Evolutionary conservation across 2,329 filamentous ascomycete genomes (phyloP), one percentile per base, ranked within the genome.

Genomic region (Thelonectria olida): DNA sequence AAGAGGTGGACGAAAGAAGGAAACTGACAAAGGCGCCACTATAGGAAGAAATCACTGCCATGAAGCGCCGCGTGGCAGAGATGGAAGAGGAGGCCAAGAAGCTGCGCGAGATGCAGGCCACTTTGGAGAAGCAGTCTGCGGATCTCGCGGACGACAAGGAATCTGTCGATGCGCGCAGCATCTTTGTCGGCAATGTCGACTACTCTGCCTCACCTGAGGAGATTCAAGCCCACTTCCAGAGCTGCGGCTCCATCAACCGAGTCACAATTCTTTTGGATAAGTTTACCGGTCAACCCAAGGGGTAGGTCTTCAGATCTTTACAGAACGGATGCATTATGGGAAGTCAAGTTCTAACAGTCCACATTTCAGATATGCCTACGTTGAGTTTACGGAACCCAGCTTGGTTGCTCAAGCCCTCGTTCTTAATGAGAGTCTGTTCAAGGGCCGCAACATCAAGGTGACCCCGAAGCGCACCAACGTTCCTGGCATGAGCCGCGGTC

Each of bases 281-380:
- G 83, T 98, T 97, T 75, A 97, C 94, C 10, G 96, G 96, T 66
- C 94, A 98, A 83, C 96, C 96, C n/a, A 99, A 99, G 84, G 96
- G 96, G 94, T 97, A 83, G 79, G 90, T 73, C 31, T 47, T 38
- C 5, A 39, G 7, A n/a, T 47, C 12, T 51, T 12, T 3, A 10
- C 34, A 58, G 8, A 9, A 34, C 22, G 7, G 7, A 54, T 34
- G 7, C 25, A 34, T 20, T 34, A 39, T 5, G 6, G 17, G 13
- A 27, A 10, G 34, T n/a, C 23, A 17, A n/a, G 38, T 22, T 55
- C 68, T 73, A 61, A 70, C 57, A 17, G 36, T n/a, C 38, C 15
- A 17, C 4, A 19, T 47, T 68, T 57, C 79, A 97, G 94, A 67
- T 99, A 99, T 81, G 96, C 96, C 74, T 99, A 99, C 80, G 96